phyloP scores from a whole-genome alignment of 495 filamentous ascomycete species.

The Rusavskia elegans region DNA sequence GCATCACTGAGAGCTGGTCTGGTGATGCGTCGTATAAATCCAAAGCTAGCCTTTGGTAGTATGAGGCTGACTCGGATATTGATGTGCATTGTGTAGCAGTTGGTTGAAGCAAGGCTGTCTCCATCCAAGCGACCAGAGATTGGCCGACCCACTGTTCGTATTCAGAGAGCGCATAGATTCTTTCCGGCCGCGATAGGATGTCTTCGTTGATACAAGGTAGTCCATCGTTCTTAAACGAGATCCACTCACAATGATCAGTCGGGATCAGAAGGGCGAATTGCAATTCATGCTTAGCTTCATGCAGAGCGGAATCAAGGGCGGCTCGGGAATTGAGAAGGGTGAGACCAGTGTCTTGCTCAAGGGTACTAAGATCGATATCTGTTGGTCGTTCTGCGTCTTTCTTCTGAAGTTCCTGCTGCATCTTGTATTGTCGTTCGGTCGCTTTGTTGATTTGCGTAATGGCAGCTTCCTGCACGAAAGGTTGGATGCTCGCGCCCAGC shows the following conservation, averaged over 20 bases:
- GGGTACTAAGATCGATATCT: not conserved
- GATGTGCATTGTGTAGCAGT: not conserved
- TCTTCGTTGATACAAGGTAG: not conserved
- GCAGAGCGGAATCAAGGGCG: not conserved
- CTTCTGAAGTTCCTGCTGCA: not conserved
- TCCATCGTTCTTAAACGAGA: not conserved
- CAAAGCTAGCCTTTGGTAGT: not conserved
- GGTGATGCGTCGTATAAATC: not conserved
- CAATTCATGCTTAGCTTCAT: not conserved
- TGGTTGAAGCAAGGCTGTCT: not conserved
- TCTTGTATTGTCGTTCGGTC: not conserved
- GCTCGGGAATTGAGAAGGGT: not conserved
- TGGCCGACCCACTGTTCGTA: not conserved
- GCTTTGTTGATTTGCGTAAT: not conserved
- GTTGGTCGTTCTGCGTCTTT: not conserved
- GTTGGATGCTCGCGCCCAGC: not conserved
- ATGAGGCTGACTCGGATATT: not conserved
- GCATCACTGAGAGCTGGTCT: not conserved
- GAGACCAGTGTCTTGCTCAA: not conserved
- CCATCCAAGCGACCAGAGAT: not conserved
- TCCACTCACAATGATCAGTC: not conserved
- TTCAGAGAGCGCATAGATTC: not conserved
- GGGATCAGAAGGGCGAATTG: not conserved
- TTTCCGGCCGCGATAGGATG: not conserved
- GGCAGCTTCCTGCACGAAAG: not conserved